These are phyloP conservation scores for Ambrosia hybrid DNA, from an alignment of 140 eudicot species.

Conservation along the genomic window DNA sequence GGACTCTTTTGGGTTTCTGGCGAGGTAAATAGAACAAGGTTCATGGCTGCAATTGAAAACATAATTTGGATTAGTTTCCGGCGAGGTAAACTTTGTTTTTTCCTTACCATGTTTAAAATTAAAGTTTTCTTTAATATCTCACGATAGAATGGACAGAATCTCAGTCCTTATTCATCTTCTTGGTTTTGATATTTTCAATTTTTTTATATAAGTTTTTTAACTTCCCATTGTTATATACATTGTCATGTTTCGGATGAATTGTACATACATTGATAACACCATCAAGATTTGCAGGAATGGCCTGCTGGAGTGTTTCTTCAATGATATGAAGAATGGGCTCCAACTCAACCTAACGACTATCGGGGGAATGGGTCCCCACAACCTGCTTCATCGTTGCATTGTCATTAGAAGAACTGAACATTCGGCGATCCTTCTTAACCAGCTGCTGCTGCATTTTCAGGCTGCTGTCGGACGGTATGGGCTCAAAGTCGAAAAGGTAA, in stretches of 20 bases:
- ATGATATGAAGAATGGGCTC: conserved; percentile 53
- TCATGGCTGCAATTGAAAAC: too few relatives aligned
- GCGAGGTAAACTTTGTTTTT: too few relatives aligned
- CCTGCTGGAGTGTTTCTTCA: conserved; percentile 54
- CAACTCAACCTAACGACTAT: conserved; percentile 66
- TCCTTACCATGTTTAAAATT: too few relatives aligned
- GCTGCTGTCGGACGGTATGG: conserved; percentile 35
- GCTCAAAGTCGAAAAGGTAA: conserved; percentile 30
- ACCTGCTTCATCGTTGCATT: conserved; percentile 70
- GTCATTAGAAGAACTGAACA: conserved; percentile 72
- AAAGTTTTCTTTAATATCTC: too few relatives aligned
- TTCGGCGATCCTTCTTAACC: conserved; percentile 48
- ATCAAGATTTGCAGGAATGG: conserved; percentile 42
- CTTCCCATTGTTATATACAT: too few relatives aligned
- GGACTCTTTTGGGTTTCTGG: too few relatives aligned
- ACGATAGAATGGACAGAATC: too few relatives aligned
- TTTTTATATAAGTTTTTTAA: too few relatives aligned
- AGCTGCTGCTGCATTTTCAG: conserved; percentile 39
- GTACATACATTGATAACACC: conserved; percentile 44
- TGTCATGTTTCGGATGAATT: background rate
- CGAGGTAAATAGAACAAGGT: too few relatives aligned
- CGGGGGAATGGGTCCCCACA: conserved; percentile 67
- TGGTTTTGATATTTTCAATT: too few relatives aligned
- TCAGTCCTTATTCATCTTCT: too few relatives aligned
- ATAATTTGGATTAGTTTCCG: too few relatives aligned